Percentiles rank a stretch among this genome's conserved stretches.
Conservation (phyloP, 768 basidiomycete genomes). For the Gyrodon lividus region DNA sequence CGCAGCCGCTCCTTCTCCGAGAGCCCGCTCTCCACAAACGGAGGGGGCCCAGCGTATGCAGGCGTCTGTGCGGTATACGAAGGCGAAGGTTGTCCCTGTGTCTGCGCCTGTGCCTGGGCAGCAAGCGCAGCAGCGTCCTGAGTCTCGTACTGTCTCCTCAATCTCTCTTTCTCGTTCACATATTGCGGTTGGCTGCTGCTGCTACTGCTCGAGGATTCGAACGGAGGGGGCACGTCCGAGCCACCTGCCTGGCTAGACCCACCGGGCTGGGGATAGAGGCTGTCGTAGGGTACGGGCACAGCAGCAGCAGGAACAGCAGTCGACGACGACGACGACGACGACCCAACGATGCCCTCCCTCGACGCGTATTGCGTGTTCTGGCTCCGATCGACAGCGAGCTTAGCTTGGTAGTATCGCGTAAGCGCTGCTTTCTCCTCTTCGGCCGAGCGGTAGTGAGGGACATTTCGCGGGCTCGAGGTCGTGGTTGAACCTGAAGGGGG, state of each 20-base stretch:
- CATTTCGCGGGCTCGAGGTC: conserved; percentile 15
- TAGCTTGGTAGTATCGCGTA: conserved; percentile 67
- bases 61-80: conserved; percentile 20
- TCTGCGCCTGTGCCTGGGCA: conserved; percentile 18
- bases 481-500: conserved; percentile 15
- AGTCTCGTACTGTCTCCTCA: conserved; percentile 63
- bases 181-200: conserved; percentile 37
- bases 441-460: conserved; percentile 58
- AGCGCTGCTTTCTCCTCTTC: conserved; percentile 76
- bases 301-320: conserved; percentile 16
- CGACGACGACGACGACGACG: conserved; percentile 18
- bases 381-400: conserved; percentile 62
- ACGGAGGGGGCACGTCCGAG: conserved; percentile 52
- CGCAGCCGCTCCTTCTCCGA: conserved; percentile 60
- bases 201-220: conserved; percentile 41
- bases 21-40: conserved; percentile 25
- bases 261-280: conserved; percentile 49
- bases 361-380: conserved; percentile 39
- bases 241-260: conserved; percentile 22
- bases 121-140: conserved; percentile 57
- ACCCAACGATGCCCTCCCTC: conserved; percentile 16
- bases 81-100: conserved; percentile 17
- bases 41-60: conserved; percentile 21
- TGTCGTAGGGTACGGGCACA: conserved; percentile 61
- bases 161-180: conserved; percentile 64